phyloP scores from a whole-genome alignment of 2,329 filamentous ascomycete genomes.

The Thelonectria blattea region DNA sequence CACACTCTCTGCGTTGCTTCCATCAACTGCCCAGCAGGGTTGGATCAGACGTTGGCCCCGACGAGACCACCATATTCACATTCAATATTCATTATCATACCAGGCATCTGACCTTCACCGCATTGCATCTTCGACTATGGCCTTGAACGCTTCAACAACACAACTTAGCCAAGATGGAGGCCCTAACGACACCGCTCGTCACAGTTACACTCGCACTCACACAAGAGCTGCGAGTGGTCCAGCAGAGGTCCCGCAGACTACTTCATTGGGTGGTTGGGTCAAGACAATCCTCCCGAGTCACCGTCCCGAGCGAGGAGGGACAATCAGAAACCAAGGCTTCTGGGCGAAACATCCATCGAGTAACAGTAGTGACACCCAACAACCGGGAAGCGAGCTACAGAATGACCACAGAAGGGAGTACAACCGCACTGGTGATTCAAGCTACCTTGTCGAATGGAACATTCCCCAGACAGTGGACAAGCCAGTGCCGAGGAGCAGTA shows the following conservation, averaged over 20 bases:
- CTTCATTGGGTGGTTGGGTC: slow-evolving; percentile 50
- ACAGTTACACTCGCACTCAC: background rate
- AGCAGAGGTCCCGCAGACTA: slow-evolving; percentile 2
- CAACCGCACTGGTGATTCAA: slow-evolving; percentile 37
- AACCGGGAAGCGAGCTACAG: slow-evolving; percentile 14
- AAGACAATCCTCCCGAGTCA: slow-evolving; percentile 54
- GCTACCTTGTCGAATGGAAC: slow-evolving; percentile 45
- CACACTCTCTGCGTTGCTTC: background rate
- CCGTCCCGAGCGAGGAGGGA: slow-evolving; percentile 57
- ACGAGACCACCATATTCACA: background rate
- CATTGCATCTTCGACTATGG: background rate
- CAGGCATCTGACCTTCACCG: background rate
- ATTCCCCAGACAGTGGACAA: slow-evolving; percentile 40
- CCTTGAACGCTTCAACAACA: too few species aligned
- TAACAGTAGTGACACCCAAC: background rate
- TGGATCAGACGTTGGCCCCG: background rate
- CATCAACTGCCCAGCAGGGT: background rate
- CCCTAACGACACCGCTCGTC: background rate
- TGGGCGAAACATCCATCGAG: slow-evolving; percentile 37
- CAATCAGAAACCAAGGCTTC: slow-evolving; percentile 44
- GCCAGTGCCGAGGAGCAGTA: background rate
- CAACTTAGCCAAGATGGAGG: background rate
- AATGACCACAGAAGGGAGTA: slow-evolving; percentile 25
- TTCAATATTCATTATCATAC: slow-evolving; percentile 7
- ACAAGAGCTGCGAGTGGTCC: background rate